These are phyloP conservation scores for Penicillium turbatum DNA, from an alignment of 495 filamentous ascomycete species.

Conservation along the genomic window DNA sequence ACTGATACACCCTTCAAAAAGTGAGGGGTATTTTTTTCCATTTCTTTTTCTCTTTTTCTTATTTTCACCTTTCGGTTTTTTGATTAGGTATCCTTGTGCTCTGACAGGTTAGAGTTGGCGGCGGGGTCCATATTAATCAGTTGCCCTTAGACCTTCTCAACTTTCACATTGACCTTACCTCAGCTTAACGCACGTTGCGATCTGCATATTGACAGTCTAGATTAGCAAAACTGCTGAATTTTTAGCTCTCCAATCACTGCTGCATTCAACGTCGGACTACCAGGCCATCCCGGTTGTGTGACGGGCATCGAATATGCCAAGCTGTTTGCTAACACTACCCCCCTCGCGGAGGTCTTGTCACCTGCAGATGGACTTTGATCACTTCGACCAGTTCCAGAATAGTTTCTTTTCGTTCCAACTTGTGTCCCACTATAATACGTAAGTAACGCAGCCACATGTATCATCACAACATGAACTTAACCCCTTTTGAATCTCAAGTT, in stretches of 20 bases:
- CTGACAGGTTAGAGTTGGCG: not conserved
- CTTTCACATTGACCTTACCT: constrained; percentile 1
- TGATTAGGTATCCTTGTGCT: not conserved
- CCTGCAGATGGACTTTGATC: constrained; percentile 13
- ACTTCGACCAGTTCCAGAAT: constrained; percentile 2
- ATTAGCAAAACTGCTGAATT: constrained; percentile 1
- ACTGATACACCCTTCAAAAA: not conserved
- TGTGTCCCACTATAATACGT: not conserved
- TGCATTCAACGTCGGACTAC: constrained; percentile 19
- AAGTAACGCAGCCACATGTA: constrained; percentile 9
- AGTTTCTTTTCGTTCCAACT: constrained; percentile 1
- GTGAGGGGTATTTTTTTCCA: not conserved
- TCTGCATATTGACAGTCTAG: constrained; percentile 6
- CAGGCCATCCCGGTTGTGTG: constrained; percentile 22
- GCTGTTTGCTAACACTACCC: constrained; percentile 14
- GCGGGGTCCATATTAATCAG: not conserved
- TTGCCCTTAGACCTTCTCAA: not conserved
- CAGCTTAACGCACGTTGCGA: constrained; percentile 6
- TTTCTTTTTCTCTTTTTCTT: not conserved
- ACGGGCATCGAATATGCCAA: constrained; percentile 11
- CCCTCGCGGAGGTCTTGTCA: constrained; percentile 10
- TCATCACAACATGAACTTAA: not conserved
- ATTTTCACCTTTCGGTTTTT: not conserved
- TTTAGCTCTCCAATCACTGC: constrained; percentile 6
- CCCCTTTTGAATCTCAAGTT: not conserved